These are phyloP conservation scores for Dryas integrifolia DNA, from an alignment of 331 rosid species.

Conservation along the genomic window DNA sequence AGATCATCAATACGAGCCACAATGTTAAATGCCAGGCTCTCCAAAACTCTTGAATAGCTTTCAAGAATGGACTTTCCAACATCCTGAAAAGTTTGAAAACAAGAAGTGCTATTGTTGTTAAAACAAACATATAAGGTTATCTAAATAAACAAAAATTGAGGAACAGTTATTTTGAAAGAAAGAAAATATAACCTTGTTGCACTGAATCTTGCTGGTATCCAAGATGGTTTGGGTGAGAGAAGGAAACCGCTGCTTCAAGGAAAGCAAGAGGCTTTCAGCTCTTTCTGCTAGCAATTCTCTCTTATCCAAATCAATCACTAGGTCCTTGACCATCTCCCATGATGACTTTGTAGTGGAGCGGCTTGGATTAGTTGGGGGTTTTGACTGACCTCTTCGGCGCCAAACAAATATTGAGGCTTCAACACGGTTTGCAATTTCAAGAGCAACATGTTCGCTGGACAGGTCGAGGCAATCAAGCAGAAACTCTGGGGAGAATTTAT, in stretches of 20 bases:
- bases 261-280: slow-evolving; percentile 51
- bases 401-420: slow-evolving; percentile 54
- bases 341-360: slow-evolving; percentile 55
- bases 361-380: slow-evolving; percentile 31
- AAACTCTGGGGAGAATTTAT: slow-evolving; percentile 50
- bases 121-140: background rate
- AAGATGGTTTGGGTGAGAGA: slow-evolving; percentile 49
- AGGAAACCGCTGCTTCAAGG: slow-evolving; percentile 57
- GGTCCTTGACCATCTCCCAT: slow-evolving; percentile 60
- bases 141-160: background rate
- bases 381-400: slow-evolving; percentile 51
- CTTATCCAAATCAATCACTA: slow-evolving; percentile 53
- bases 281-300: slow-evolving; percentile 50
- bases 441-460: slow-evolving; percentile 57
- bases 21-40: slow-evolving; percentile 53
- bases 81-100: slow-evolving; percentile 35
- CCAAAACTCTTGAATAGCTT: slow-evolving; percentile 59
- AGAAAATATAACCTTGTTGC: slow-evolving; percentile 38
- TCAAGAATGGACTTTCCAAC: slow-evolving; percentile 61
- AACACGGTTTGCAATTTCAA: slow-evolving; percentile 55
- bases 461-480: slow-evolving; percentile 57
- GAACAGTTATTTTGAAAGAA: background rate
- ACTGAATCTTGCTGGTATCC: slow-evolving; percentile 58
- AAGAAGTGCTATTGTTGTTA: background rate
- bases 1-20: slow-evolving; percentile 60